Percentiles rank a stretch among this genome's conserved stretches.
Conservation (phyloP, 306 rosid genomes). For the Arachis stenosperma region DNA sequence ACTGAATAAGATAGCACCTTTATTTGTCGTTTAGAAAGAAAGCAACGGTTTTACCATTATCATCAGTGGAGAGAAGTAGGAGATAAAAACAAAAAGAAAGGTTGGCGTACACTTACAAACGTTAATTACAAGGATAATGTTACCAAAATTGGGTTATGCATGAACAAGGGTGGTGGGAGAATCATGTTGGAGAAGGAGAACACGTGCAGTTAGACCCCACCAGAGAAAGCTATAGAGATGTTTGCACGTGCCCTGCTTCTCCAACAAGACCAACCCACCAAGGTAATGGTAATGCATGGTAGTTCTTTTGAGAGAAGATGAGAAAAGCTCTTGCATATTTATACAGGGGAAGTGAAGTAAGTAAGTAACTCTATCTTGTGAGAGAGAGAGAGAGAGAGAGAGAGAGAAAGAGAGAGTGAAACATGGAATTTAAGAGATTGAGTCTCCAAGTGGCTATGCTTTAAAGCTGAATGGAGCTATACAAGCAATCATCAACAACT, state of each 20-base stretch:
- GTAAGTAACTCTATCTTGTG: neutral
- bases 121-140: neutral
- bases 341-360: constrained; percentile 40
- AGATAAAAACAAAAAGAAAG: neutral
- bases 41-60: neutral
- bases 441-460: constrained; percentile 72
- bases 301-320: constrained; percentile 28
- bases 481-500: constrained; percentile 44
- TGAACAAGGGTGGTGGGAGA: constrained; percentile 44
- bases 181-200: constrained; percentile 93
- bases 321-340: constrained; percentile 43
- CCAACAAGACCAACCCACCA: constrained; percentile 76
- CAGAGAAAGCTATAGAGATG: neutral
- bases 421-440: constrained; percentile 53
- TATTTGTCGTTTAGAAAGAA: no score
- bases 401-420: no score
- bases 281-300: constrained; percentile 18
- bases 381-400: no score
- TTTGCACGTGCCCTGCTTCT: constrained; percentile 99
- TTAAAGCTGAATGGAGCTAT: constrained; percentile 49
- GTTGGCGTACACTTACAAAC: neutral
- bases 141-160: neutral
- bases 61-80: neutral
- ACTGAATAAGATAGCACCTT: neutral
- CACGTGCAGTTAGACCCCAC: constrained; percentile 70